Evolutionary conservation across 1,284 basidiomycete genomes (phyloP), one percentile per base, ranked within the genome.

Genomic region (Sporisorium exsertum): DNA sequence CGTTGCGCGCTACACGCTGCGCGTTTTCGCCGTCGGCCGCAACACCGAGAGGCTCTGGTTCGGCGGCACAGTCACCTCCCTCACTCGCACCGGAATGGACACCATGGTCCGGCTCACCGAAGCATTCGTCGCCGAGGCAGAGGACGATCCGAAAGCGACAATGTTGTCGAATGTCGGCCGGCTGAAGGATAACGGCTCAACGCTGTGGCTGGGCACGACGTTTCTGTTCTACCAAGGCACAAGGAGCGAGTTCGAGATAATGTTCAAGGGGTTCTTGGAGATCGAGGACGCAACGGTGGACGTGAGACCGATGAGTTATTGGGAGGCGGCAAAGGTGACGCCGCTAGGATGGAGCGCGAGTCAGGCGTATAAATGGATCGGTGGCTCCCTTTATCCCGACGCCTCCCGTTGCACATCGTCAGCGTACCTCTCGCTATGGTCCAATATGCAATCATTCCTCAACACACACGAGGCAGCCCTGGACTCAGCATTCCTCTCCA

Each of bases 1-100:
- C 13, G 79, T 80, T n/a, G 77, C 77, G 1, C 29, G 22, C 0
- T 80, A 80, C 64, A 37, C 56, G 16, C 54, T 73, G 1, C 45
- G 24, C 18, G 66, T 65, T 0, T 64, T 58, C 53, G 55, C 56
- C 10, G 68, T 64, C 4, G 75, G 74, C 6, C n/a, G n/a, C n/a
- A n/a, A 50, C 24, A 2, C 35, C 5, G 67, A 75, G 1, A 67
- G 71, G 52, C n/a, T 26, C 15, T 77, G 70, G 70, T 77, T 37
- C 57, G 72, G 67, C 5, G 74, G 74, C 2, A 43, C 37, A 24
- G 46, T 77, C 29, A 62, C 63, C 26, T 27, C 35, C 0, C 47
- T 65, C 8, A 57, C 52, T 22, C 49, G 35, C 18, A 8, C 47
- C 0, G 56, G 61, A 0, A 67, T 66, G 43, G 46, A 64, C 1